phyloP scores from a whole-genome alignment of 1,284 basidiomycete species.

The Ustilago loliicola region DNA sequence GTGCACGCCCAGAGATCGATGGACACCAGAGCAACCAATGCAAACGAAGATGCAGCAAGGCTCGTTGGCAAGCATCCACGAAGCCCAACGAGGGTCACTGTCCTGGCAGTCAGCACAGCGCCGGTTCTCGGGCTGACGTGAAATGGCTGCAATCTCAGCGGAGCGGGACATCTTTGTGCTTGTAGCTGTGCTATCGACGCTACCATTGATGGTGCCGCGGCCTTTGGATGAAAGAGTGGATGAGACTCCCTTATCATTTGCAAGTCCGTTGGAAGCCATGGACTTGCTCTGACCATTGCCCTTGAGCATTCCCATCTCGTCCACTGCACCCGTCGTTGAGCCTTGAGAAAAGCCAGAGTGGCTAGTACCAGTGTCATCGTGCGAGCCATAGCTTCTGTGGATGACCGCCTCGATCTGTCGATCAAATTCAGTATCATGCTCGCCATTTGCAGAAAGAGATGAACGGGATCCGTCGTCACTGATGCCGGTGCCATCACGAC shows the following conservation, averaged over 20 bases:
- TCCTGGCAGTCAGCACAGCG: conserved; percentile 73
- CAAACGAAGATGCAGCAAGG: conserved; percentile 72
- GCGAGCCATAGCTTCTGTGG: conserved; percentile 54
- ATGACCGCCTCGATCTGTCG: conserved; percentile 60
- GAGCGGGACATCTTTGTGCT: conserved; percentile 45
- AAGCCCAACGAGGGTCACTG: conserved; percentile 71
- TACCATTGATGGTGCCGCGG: conserved; percentile 9
- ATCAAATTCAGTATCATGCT: conserved; percentile 58
- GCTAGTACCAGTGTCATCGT: conserved; percentile 25
- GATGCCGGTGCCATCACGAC: conserved; percentile 10
- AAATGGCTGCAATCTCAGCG: conserved; percentile 68
- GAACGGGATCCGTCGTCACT: conserved; percentile 29
- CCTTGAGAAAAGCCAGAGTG: conserved; percentile 25
- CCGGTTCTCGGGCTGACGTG: conserved; percentile 69
- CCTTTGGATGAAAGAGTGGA: conserved; percentile 14
- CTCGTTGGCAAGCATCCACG: conserved; percentile 70
- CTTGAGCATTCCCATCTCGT: conserved; percentile 41
- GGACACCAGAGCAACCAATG: conserved; percentile 74
- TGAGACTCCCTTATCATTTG: not conserved
- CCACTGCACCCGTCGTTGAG: conserved; percentile 12
- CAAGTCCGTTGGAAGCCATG: not conserved
- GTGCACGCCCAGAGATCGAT: conserved; percentile 74
- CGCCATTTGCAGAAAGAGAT: conserved; percentile 15
- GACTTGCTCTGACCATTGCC: not conserved
- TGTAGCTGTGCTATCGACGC: conserved; percentile 16